phyloP scores from a whole-genome alignment of 768 basidiomycete species.

The Epithele typhae region DNA sequence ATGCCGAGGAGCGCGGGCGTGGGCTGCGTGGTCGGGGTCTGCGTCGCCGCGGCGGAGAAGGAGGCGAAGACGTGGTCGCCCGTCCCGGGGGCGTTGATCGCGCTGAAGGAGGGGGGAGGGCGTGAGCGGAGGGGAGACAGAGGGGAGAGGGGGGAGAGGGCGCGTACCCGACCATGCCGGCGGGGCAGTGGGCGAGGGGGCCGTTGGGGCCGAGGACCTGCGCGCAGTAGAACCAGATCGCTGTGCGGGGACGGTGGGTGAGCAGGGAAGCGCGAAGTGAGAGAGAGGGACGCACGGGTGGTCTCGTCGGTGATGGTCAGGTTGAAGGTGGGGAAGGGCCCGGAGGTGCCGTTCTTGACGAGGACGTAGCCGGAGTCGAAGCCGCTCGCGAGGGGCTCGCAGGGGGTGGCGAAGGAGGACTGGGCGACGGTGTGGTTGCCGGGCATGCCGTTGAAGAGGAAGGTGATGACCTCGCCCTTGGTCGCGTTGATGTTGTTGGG shows the following conservation, averaged over 20 bases:
- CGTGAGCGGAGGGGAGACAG: not conserved
- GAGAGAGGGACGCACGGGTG: constrained; percentile 34
- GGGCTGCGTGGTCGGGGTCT: constrained; percentile 31
- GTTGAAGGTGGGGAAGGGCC: constrained; percentile 39
- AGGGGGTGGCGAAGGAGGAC: constrained; percentile 42
- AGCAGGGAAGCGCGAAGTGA: not conserved
- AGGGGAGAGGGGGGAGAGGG: not conserved
- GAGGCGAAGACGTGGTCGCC: constrained; percentile 40
- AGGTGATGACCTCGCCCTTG: constrained; percentile 44
- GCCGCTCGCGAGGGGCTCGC: constrained; percentile 39
- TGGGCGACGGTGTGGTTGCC: constrained; percentile 55
- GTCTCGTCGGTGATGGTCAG: constrained; percentile 45
- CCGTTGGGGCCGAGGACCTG: too few relatives aligned
- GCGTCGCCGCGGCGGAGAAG: constrained; percentile 29
- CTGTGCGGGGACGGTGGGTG: constrained; percentile 21
- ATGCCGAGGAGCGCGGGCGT: constrained; percentile 38
- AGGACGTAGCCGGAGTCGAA: constrained; percentile 53
- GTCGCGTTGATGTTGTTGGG: constrained; percentile 39
- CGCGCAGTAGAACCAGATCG: constrained; percentile 61
- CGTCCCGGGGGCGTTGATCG: constrained; percentile 47
- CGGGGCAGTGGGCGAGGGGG: constrained; percentile 36
- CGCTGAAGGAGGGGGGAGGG: constrained; percentile 21
- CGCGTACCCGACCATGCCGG: constrained; percentile 32
- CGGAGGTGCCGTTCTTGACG: constrained; percentile 28
- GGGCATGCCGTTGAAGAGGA: constrained; percentile 45